Evolutionary conservation across 2,329 filamentous ascomycete genomes (phyloP).

Genomic region (Trichoderma koningiopsis): DNA sequence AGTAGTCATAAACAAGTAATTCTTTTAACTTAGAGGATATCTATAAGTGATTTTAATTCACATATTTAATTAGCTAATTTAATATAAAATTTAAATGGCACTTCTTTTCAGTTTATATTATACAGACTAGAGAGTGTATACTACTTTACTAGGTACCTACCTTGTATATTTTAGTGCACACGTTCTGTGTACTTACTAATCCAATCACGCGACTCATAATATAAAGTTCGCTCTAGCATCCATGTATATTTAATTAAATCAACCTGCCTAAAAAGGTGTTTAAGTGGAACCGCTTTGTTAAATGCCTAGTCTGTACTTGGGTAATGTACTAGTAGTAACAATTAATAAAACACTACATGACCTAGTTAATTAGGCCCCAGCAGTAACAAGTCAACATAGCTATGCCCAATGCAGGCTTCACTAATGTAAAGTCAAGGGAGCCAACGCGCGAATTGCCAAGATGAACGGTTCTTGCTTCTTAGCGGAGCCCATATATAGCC

Average conservation of each 20-base stretch:
- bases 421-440: neutral
- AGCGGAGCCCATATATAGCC: neutral
- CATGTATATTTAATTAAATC: neutral
- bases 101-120: no score
- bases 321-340: neutral
- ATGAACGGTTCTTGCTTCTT: neutral
- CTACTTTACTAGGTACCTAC: no score
- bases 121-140: no score
- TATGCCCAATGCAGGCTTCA: neutral
- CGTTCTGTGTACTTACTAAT: no score
- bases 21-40: no score
- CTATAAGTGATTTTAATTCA: no score
- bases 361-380: neutral
- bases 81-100: no score
- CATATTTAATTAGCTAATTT: no score
- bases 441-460: neutral
- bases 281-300: slow-evolving; percentile 4
- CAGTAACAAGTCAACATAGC: neutral
- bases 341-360: neutral
- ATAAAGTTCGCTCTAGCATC: neutral
- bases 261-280: neutral
- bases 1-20: no score
- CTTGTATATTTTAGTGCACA: no score
- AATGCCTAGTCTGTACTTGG: neutral
- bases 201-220: neutral